Percentiles rank a stretch among this genome's conserved stretches.
Conservation (phyloP, 495 filamentous ascomycete genomes). For the Halenospora varia region DNA sequence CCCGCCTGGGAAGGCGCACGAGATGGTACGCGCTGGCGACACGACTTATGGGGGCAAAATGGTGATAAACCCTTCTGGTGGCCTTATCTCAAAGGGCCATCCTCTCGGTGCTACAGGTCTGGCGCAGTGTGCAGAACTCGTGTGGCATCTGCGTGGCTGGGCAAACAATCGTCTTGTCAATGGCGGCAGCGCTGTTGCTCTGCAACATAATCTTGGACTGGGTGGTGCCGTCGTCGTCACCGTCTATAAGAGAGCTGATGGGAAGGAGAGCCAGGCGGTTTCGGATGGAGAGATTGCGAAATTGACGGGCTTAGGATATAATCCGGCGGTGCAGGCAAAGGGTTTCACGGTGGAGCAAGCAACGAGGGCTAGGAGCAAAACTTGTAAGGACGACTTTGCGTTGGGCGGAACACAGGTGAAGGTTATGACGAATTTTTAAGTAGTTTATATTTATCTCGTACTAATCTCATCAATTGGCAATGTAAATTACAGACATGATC, state of each 20-base stretch:
- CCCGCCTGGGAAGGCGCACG: slow-evolving; percentile 80
- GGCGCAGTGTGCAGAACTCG: slow-evolving; percentile 91
- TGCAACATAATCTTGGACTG: slow-evolving; percentile 94
- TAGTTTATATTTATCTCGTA: no score
- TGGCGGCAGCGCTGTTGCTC: slow-evolving; percentile 60
- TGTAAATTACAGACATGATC: no score
- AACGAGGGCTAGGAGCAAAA: slow-evolving; percentile 68
- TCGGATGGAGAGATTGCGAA: slow-evolving; percentile 54
- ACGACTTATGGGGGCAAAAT: slow-evolving; percentile 90
- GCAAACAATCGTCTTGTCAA: slow-evolving; percentile 80
- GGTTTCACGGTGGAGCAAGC: slow-evolving; percentile 78
- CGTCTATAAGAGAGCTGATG: slow-evolving; percentile 86
- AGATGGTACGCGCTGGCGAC: slow-evolving; percentile 84
- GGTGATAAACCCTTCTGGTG: slow-evolving; percentile 90
- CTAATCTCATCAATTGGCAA: no score
- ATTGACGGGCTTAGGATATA: slow-evolving; percentile 73
- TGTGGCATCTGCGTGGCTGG: slow-evolving; percentile 96
- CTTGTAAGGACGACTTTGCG: slow-evolving; percentile 64
- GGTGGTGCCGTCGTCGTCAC: slow-evolving; percentile 93
- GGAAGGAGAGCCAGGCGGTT: slow-evolving; percentile 54
- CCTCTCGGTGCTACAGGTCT: slow-evolving; percentile 90
- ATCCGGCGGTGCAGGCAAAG: slow-evolving; percentile 85
- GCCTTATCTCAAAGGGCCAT: slow-evolving; percentile 94
- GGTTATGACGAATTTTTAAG: slow-evolving; percentile 49
- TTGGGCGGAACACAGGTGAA: slow-evolving; percentile 67